Percentiles rank a stretch among this genome's conserved stretches.
phyloP scores from a whole-genome alignment of 225 moss, liverwort and hornwort species.

The Physcomitrium patens region DNA sequence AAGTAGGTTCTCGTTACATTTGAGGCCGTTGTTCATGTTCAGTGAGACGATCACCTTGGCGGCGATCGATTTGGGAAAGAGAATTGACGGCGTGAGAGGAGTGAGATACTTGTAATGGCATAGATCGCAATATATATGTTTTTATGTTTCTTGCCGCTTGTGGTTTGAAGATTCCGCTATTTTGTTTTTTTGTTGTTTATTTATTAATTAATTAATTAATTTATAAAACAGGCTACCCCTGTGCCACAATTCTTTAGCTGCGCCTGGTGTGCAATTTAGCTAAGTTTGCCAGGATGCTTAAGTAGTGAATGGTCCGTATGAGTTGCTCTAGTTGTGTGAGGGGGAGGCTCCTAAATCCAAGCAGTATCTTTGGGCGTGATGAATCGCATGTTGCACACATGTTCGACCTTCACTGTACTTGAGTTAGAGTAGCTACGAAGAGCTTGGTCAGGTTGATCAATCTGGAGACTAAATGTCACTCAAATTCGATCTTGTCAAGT shows the following conservation, averaged over 20 bases:
- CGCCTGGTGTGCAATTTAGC: not conserved
- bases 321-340: conserved; percentile 7
- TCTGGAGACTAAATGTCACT: too few relatives aligned
- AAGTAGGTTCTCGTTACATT: conserved; percentile 36
- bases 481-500: too few relatives aligned
- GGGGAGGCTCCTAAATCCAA: not conserved
- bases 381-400: too few relatives aligned
- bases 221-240: too few relatives aligned
- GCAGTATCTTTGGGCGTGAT: too few relatives aligned
- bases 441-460: too few relatives aligned
- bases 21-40: not conserved
- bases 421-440: too few relatives aligned
- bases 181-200: conserved; percentile 4
- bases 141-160: not conserved
- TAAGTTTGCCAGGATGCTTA: not conserved
- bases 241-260: conserved; percentile 25
- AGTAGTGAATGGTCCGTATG: conserved; percentile 9
- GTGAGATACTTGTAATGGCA: not conserved
- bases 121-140: conserved; percentile 22
- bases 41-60: too few relatives aligned
- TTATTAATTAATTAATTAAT: too few relatives aligned
- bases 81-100: conserved; percentile 10
- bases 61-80: not conserved
- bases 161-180: not conserved
- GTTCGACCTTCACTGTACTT: too few relatives aligned